Conservation (phyloP, 1,284 basidiomycete species). For the Boletellus dicymbophilus region DNA sequence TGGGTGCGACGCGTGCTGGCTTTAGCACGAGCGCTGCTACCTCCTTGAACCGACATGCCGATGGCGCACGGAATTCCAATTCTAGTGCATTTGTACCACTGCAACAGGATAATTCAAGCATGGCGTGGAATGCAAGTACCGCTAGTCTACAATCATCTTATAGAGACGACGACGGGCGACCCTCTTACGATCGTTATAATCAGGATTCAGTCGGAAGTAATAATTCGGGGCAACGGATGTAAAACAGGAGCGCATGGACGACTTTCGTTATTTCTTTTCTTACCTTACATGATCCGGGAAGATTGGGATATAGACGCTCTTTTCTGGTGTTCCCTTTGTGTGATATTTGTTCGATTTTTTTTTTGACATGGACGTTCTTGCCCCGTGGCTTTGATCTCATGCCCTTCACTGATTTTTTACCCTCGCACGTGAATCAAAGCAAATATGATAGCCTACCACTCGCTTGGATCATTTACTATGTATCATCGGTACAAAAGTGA, state of each 20-base stretch:
- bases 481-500: no score
- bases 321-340: background rate
- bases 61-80: slow-evolving; percentile 42
- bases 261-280: background rate
- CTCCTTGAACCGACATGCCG: slow-evolving; percentile 20
- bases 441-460: no score
- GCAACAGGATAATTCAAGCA: slow-evolving; percentile 53
- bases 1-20: slow-evolving; percentile 36
- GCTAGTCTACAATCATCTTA: slow-evolving; percentile 43
- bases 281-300: background rate
- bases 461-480: no score
- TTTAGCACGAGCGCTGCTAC: slow-evolving; percentile 26
- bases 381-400: slow-evolving; percentile 6
- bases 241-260: slow-evolving; percentile 19
- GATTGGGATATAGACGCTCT: background rate
- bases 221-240: slow-evolving; percentile 26
- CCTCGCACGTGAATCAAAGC: no score
- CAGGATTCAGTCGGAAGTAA: slow-evolving; percentile 26
- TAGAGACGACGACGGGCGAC: slow-evolving; percentile 40
- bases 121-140: slow-evolving; percentile 52
- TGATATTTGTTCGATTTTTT: background rate
- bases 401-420: background rate
- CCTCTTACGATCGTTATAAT: slow-evolving; percentile 32
- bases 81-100: slow-evolving; percentile 62
- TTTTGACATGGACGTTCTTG: slow-evolving; percentile 7